phyloP scores from a whole-genome alignment of 1,284 basidiomycete species.

The Volvariella volvacea region DNA sequence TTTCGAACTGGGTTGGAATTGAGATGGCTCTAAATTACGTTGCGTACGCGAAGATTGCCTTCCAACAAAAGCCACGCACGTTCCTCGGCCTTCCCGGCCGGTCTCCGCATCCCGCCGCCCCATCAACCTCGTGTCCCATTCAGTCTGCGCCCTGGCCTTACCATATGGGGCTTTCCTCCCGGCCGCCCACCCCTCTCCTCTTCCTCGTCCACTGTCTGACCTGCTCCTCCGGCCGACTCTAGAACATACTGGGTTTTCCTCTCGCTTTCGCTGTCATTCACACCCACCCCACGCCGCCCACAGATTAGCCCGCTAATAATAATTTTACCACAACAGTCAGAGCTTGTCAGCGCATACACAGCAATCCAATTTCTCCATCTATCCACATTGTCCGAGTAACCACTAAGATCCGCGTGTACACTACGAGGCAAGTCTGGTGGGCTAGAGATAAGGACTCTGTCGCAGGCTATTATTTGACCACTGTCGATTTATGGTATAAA shows the following conservation, averaged over 20 bases:
- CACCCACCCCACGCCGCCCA: neutral
- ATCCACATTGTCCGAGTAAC: too few relatives aligned
- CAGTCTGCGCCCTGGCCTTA: neutral
- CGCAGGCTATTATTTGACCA: too few relatives aligned
- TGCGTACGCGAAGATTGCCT: conserved; percentile 14
- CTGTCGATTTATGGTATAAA: too few relatives aligned
- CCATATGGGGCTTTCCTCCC: conserved; percentile 1
- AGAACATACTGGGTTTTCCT: neutral
- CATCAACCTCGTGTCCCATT: conserved; percentile 9
- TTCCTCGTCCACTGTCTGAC: neutral
- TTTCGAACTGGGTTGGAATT: conserved; percentile 5
- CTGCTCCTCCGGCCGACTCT: neutral
- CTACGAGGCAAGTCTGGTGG: too few relatives aligned
- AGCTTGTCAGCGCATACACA: too few relatives aligned
- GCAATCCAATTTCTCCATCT: too few relatives aligned
- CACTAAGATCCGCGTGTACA: too few relatives aligned
- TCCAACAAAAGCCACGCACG: conserved; percentile 24
- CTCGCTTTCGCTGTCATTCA: neutral
- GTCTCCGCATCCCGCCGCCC: conserved; percentile 7
- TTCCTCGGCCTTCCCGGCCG: conserved; percentile 22
- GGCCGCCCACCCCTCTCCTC: neutral
- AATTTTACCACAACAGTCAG: too few relatives aligned
- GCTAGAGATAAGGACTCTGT: too few relatives aligned
- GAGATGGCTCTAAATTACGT: conserved; percentile 21
- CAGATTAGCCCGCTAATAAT: too few relatives aligned